Evolutionary conservation across 2,329 filamentous ascomycete species (phyloP).

Genomic region (Neopestalotiopsis sp.): DNA sequence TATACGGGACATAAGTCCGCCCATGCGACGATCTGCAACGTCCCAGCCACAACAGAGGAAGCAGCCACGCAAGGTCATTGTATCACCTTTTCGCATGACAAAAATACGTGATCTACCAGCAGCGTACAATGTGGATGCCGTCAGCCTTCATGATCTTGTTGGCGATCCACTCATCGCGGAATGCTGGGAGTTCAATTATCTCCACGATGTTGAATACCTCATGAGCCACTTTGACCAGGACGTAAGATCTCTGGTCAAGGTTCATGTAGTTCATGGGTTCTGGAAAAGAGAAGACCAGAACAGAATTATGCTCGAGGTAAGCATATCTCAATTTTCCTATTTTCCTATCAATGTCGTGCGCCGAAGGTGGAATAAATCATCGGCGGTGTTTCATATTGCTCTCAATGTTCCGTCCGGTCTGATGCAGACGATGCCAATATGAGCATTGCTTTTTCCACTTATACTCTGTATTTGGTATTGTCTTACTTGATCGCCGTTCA

Average conservation of each 20-base stretch:
- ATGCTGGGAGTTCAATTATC: conserved; percentile 73
- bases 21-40: conserved; percentile 32
- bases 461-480: too few species aligned
- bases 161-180: conserved; percentile 76
- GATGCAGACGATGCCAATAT: too few species aligned
- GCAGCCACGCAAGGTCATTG: conserved; percentile 33
- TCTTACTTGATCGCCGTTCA: too few species aligned
- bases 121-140: conserved; percentile 65
- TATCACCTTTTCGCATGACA: conserved; percentile 76
- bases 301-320: conserved; percentile 61
- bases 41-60: neutral
- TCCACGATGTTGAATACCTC: conserved; percentile 65
- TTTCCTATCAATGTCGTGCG: too few species aligned
- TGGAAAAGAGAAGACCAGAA: conserved; percentile 71
- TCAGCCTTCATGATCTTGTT: conserved; percentile 71
- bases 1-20: conserved; percentile 51
- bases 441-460: too few species aligned
- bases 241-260: conserved; percentile 50
- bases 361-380: too few species aligned
- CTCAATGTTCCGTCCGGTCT: too few species aligned
- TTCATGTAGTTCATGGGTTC: conserved; percentile 66
- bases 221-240: conserved; percentile 59
- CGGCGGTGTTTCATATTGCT: neutral
- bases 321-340: conserved; percentile 15
- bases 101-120: conserved; percentile 67